Base-by-base conservation (phyloP, 208 protist species). In the Trypanosomatidae sp. region DNA sequence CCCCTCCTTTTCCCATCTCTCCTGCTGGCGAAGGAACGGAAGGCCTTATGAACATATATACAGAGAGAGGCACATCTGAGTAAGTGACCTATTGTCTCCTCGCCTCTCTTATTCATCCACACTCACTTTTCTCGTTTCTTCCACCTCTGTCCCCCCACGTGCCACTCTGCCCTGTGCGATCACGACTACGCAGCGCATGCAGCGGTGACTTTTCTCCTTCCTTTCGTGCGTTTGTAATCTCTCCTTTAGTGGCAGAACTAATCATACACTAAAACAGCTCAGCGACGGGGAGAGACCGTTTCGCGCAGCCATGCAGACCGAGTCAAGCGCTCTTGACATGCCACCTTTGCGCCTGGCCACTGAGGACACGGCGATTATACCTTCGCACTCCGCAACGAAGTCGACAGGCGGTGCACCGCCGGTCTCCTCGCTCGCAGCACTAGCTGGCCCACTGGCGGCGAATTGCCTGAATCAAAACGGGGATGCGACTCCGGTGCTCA, bases 1-100 rank as follows among this genome's bases (percentile, higher is more conserved):
- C 52, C 52, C 52, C 52, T 58, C 3, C 52, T 12, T 58, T 58
- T 58, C n/a, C 52, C 52, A 58, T 30, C 56, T 64, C 52, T 58
- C n/a, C 52, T 25, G 25, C 25, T 25, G 53, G 53, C 8, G 25
- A 59, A 30, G 25, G 2, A 13, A 7, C 25, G 15, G 53, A 33
- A 8, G 25, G 2, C 10, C 33, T 13, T 15, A 25, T 25, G 5
- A 5, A 43, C 25, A 58, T 22, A 33, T 58, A 17, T 49, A 17
- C 46, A 17, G 13, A 17, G 9, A 17, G 13, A 17, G 46, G 13
- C 15, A 19, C 25, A 19, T 33, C 53, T 59, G 25, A 59, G 25
- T 36, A 59, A 33, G 25, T 0, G 6, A 59, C 53, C 25, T 39
- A 19, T 9, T 64, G 36, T n/a, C 30, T 15, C 56, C 59, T 44